Conservation (phyloP, 495 filamentous ascomycete species). For the Aeminium ludgeri region DNA sequence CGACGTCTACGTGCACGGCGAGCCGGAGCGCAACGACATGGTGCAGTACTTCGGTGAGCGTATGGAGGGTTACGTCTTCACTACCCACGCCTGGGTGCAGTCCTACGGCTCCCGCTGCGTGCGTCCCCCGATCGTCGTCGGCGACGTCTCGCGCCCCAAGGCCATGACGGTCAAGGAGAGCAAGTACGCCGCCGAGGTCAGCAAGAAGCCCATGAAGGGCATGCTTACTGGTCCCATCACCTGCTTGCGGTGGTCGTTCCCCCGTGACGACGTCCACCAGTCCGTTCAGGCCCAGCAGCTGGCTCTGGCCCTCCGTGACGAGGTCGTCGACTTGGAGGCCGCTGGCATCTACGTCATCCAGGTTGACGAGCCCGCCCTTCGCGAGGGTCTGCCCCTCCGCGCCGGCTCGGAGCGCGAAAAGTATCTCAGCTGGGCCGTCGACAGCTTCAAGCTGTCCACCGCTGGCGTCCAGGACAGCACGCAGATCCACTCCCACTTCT, state of each 20-base stretch:
- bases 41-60: constrained; percentile 99
- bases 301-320: constrained; percentile 91
- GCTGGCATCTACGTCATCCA: constrained; percentile 96
- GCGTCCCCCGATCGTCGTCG: constrained; percentile 92
- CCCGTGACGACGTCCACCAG: constrained; percentile 97
- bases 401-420: constrained; percentile 78
- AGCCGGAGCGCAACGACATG: constrained; percentile 99
- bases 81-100: constrained; percentile 97
- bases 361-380: constrained; percentile 96
- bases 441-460: constrained; percentile 88
- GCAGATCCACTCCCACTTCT: constrained; percentile 99
- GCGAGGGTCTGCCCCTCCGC: constrained; percentile 95
- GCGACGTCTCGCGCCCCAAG: constrained; percentile 86
- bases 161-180: constrained; percentile 99
- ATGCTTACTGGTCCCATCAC: constrained; percentile 99
- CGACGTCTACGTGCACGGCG: constrained; percentile 93
- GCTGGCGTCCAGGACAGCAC: constrained; percentile 81
- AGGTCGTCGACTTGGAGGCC: constrained; percentile 92
- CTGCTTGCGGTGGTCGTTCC: constrained; percentile 98
- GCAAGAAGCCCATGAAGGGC: constrained; percentile 99
- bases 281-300: constrained; percentile 97
- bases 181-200: constrained; percentile 89
- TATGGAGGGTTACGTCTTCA: constrained; percentile 93
- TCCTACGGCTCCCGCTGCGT: constrained; percentile 96
- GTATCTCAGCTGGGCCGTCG: constrained; percentile 91